phyloP scores from a whole-genome alignment of 805 yeast genomes.

The Ogataea henricii region DNA sequence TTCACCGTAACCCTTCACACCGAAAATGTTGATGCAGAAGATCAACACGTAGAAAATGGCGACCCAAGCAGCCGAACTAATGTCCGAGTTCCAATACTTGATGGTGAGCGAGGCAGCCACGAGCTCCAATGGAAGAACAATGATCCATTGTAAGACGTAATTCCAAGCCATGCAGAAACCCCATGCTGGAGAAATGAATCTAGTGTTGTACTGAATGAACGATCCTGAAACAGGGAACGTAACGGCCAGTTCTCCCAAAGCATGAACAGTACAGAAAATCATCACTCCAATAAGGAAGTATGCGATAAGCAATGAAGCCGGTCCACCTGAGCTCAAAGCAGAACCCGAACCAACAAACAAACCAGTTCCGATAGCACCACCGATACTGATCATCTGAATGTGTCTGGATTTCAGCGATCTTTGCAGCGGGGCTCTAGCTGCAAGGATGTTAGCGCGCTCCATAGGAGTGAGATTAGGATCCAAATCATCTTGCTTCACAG shows the following conservation, averaged over 20 bases:
- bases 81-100: slow-evolving; percentile 42
- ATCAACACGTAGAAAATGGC: slow-evolving; percentile 52
- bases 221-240: slow-evolving; percentile 62
- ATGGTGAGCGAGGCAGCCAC: slow-evolving; percentile 52
- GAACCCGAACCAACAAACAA: slow-evolving; percentile 68
- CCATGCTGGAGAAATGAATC: slow-evolving; percentile 55
- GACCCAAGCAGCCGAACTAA: slow-evolving; percentile 52
- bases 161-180: slow-evolving; percentile 61
- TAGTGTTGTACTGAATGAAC: slow-evolving; percentile 53
- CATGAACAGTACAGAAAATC: slow-evolving; percentile 58
- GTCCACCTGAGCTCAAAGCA: slow-evolving; percentile 63
- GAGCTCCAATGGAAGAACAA: slow-evolving; percentile 49
- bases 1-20: slow-evolving; percentile 64
- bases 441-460: slow-evolving; percentile 42
- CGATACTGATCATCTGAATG: slow-evolving; percentile 72
- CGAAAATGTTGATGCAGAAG: slow-evolving; percentile 51
- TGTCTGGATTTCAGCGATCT: slow-evolving; percentile 59
- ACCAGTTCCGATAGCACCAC: slow-evolving; percentile 80
- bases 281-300: slow-evolving; percentile 54
- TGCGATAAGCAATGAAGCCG: slow-evolving; percentile 60
- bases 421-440: slow-evolving; percentile 47
- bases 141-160: slow-evolving; percentile 51
- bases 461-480: slow-evolving; percentile 41
- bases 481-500: slow-evolving; percentile 32
- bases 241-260: slow-evolving; percentile 59